Conservation (phyloP, 495 filamentous ascomycete genomes). For the Tuber borchii region DNA sequence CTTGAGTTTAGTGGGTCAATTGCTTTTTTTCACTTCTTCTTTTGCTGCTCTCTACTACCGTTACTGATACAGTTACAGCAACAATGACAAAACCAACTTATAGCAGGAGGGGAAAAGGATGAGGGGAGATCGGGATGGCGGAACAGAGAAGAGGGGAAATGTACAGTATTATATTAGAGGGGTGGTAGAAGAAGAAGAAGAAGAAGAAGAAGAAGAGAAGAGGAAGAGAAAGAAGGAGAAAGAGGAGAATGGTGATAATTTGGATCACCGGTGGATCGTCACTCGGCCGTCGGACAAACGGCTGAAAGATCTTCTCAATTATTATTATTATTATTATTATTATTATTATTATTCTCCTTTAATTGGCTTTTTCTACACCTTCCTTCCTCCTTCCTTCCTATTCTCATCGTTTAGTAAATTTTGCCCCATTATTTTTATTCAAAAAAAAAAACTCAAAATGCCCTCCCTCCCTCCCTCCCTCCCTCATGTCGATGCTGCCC, state of each 20-base stretch:
- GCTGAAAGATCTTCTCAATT: neutral
- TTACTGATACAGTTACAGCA: neutral
- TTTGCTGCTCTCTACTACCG: neutral
- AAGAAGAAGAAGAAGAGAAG: neutral
- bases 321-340: neutral
- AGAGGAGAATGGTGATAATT: neutral
- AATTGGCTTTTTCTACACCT: neutral
- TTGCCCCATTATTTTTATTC: neutral
- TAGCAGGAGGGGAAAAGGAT: neutral
- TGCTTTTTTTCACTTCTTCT: neutral
- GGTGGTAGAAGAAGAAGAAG: neutral
- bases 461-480: too few species aligned
- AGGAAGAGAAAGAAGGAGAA: neutral
- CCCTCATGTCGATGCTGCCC: neutral
- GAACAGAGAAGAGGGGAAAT: neutral
- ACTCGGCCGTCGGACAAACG: neutral
- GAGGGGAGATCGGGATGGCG: neutral
- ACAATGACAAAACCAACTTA: neutral
- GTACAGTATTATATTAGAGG: slow-evolving; percentile 4
- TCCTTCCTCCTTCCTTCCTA: neutral
- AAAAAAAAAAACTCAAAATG: neutral
- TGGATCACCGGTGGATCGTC: neutral
- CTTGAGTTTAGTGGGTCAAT: neutral
- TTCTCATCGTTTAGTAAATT: neutral
- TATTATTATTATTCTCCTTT: neutral